Conservation (phyloP, 164 flowering plant species). For the Sedum album region DNA sequence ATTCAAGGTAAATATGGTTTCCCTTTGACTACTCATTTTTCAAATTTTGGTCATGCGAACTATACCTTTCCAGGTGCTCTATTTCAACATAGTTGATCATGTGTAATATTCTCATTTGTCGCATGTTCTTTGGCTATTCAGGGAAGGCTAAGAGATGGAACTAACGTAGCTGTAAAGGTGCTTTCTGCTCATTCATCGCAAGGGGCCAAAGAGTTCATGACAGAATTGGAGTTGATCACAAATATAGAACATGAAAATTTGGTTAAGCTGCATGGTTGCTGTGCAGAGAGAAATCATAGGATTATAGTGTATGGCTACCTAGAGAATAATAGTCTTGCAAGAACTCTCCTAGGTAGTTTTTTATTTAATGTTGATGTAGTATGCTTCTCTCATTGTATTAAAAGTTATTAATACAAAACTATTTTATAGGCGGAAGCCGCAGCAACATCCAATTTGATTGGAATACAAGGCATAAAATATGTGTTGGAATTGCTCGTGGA, state of each 20-base stretch:
- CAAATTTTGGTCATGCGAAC: neutral
- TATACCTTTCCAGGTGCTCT: neutral
- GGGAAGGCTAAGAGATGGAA: slow-evolving; percentile 44
- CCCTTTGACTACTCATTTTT: neutral
- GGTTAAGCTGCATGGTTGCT: slow-evolving; percentile 58
- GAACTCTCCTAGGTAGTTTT: slow-evolving; percentile 46
- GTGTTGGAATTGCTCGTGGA: slow-evolving; percentile 42
- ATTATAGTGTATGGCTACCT: slow-evolving; percentile 60
- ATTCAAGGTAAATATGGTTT: slow-evolving; percentile 23
- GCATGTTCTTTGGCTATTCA: slow-evolving; percentile 9
- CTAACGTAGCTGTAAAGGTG: slow-evolving; percentile 46
- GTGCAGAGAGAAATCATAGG: slow-evolving; percentile 45
- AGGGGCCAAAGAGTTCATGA: slow-evolving; percentile 44
- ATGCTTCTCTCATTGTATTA: neutral
- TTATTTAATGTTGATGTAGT: neutral
- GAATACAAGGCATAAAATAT: slow-evolving; percentile 24
- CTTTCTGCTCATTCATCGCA: slow-evolving; percentile 48
- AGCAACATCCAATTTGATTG: slow-evolving; percentile 28
- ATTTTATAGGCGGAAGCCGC: slow-evolving; percentile 19
- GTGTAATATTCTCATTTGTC: neutral
- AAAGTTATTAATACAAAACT: neutral
- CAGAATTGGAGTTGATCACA: slow-evolving; percentile 44
- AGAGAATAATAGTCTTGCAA: slow-evolving; percentile 65
- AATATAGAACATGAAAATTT: slow-evolving; percentile 47
- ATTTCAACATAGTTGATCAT: neutral